phyloP scores from a whole-genome alignment of 2,329 filamentous ascomycete species.

The Xylariaceae sp. region DNA sequence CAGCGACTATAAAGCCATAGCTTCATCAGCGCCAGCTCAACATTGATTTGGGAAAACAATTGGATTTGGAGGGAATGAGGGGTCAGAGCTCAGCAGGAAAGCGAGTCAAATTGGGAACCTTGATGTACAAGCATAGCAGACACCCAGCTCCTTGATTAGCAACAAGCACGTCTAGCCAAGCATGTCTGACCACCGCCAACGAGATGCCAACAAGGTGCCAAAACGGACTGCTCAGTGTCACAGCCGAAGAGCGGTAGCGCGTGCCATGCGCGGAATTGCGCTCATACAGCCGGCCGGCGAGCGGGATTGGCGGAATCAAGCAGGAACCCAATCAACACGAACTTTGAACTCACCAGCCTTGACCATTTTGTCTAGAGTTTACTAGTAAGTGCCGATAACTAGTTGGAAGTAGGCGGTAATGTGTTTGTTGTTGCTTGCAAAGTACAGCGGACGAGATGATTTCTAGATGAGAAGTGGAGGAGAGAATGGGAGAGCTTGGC shows the following conservation, averaged over 20 bases:
- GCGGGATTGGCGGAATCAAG: slow-evolving; percentile 23
- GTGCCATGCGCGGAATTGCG: slow-evolving; percentile 56
- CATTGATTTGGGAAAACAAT: slow-evolving; percentile 15
- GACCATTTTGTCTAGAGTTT: slow-evolving; percentile 78
- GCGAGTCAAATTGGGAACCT: slow-evolving; percentile 13
- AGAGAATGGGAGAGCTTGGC: slow-evolving; percentile 9
- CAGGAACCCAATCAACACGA: slow-evolving; percentile 22
- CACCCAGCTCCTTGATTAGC: slow-evolving; percentile 9
- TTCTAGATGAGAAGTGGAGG: slow-evolving; percentile 11
- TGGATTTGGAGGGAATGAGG: slow-evolving; percentile 1
- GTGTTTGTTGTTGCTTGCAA: slow-evolving; percentile 8
- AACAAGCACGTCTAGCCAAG: slow-evolving; percentile 13
- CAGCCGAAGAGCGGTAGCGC: slow-evolving; percentile 36
- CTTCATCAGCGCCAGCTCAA: slow-evolving; percentile 25
- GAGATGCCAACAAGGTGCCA: slow-evolving; percentile 17
- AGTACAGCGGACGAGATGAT: slow-evolving; percentile 12
- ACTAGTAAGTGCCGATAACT: slow-evolving; percentile 27
- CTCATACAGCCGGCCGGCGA: slow-evolving; percentile 35
- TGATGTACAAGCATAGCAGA: slow-evolving; percentile 11
- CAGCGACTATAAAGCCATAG: slow-evolving; percentile 61
- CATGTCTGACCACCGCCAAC: slow-evolving; percentile 27
- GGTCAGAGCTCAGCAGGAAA: slow-evolving; percentile 20
- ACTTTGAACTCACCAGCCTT: slow-evolving; percentile 57
- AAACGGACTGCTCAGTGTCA: slow-evolving; percentile 20
- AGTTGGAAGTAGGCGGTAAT: slow-evolving; percentile 6